phyloP scores from a whole-genome alignment of 2,329 filamentous ascomycete genomes.

The Aspergillus sp. region DNA sequence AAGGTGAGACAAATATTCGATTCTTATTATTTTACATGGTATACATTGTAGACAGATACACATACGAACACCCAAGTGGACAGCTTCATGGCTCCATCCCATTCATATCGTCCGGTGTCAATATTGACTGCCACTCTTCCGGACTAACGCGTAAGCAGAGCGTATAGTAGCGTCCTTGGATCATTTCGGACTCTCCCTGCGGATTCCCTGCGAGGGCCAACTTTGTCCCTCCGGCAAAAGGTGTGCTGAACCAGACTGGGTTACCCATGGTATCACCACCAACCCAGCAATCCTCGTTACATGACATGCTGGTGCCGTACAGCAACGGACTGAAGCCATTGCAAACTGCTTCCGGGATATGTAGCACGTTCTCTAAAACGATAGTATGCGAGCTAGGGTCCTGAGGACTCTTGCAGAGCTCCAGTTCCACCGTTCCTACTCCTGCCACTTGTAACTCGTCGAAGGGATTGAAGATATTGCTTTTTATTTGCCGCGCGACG shows the following conservation, averaged over 20 bases:
- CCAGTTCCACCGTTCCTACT: constrained; percentile 26
- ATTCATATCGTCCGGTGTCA: constrained; percentile 1
- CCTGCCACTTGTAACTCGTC: constrained; percentile 23
- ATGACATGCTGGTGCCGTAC: constrained; percentile 19
- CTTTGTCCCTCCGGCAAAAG: constrained; percentile 14
- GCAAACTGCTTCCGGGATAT: constrained; percentile 29
- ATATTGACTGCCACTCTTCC: constrained; percentile 12
- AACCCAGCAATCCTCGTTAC: constrained; percentile 14
- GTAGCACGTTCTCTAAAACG: constrained; percentile 26
- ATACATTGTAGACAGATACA: background rate
- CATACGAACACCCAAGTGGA: background rate
- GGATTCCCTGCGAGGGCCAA: constrained; percentile 10
- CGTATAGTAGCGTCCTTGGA: constrained; percentile 16
- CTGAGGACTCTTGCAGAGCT: constrained; percentile 15
- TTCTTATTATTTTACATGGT: background rate
- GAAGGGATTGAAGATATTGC: constrained; percentile 18
- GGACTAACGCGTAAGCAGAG: constrained; percentile 18
- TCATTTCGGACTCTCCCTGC: constrained; percentile 15
- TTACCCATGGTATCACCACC: constrained; percentile 10
- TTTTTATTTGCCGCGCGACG: constrained; percentile 11
- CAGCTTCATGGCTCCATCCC: background rate
- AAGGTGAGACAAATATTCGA: background rate
- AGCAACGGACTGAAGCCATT: constrained; percentile 24
- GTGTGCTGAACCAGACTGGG: constrained; percentile 13
- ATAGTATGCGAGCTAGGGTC: constrained; percentile 18